Evolutionary conservation across 2,329 filamentous ascomycete genomes (phyloP), one percentile per base, ranked within the genome.

Genomic region (Stachybotrys chartarum): DNA sequence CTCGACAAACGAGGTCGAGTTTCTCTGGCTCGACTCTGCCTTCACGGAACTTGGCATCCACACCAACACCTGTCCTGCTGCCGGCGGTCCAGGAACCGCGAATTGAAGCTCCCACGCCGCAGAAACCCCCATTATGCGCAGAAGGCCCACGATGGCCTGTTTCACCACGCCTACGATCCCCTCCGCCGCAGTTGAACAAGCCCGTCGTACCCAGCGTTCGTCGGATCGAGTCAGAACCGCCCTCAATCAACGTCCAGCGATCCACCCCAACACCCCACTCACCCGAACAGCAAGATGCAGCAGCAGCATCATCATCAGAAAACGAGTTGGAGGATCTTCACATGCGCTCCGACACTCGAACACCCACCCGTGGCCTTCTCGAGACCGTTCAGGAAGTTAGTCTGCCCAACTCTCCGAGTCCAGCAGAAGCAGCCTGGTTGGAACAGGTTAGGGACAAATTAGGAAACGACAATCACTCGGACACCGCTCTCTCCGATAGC

Each of bases 351-450:
- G 83, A 83, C 52, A 75, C 82, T 73, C 75, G 80, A 66, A 83
- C 84, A 17, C 83, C 84, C 24, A 79, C 77, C 39, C 77, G 79
- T 53, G 84, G 86, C 51, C 83, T 83, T 51, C 75, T 97, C 56
- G 93, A 96, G 72, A 97, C 94, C 0, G 93, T 97, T 16, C 88
- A 96, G 68, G 93, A 97, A 77, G 86, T 88, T 54, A 94, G 90
- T 72, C 82, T 90, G 57, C 85, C 87, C 48, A 85, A 84, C 52
- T 89, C 88, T 1, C 88, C 90, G 65, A 77, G 71, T 63, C 74
- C 72, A 52, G 63, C 74, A 57, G 75, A 78, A 57, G 70, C 75
- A 16, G 73, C 74, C 30, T 57, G 73, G 42, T 63, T 81, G 53
- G 81, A 83, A 56, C 81, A 75, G 68, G 72, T 77, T 30, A 76